A percentile compares a stretch with the other conserved stretches of the same genome.
Conservation (phyloP, 805 yeast genomes). For the Sugiyamaella mastotermitis region DNA sequence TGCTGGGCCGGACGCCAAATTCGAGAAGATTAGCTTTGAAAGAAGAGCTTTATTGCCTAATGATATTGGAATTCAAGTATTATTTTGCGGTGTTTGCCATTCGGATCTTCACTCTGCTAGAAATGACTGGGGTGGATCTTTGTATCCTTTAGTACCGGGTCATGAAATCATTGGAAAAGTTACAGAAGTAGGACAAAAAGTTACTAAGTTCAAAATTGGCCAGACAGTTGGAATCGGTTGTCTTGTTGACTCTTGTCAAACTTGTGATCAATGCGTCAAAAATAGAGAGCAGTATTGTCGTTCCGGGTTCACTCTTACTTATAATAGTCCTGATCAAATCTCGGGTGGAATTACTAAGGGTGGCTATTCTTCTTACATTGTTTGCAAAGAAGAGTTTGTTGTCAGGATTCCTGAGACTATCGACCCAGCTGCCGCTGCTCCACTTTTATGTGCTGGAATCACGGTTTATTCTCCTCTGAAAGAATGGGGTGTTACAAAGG, state of each 20-base stretch:
- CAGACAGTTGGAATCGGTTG: slow-evolving; percentile 83
- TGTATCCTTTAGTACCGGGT: slow-evolving; percentile 40
- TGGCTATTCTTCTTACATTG: slow-evolving; percentile 62
- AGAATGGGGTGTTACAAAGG: slow-evolving; percentile 42
- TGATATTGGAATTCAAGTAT: slow-evolving; percentile 29
- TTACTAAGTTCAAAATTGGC: slow-evolving; percentile 45
- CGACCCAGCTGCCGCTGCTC: slow-evolving; percentile 51
- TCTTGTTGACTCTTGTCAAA: slow-evolving; percentile 51
- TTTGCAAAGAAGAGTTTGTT: slow-evolving; percentile 57
- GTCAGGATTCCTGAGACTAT: slow-evolving; percentile 56
- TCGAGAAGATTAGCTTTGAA: neutral
- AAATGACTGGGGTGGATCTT: slow-evolving; percentile 45
- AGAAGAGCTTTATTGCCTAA: neutral
- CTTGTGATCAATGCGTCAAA: slow-evolving; percentile 53
- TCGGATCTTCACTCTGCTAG: slow-evolving; percentile 48
- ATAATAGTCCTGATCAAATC: neutral
- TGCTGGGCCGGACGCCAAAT: neutral
- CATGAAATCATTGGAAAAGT: slow-evolving; percentile 39
- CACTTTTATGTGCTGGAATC: slow-evolving; percentile 72
- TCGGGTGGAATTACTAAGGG: slow-evolving; percentile 55
- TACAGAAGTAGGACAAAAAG: slow-evolving; percentile 53
- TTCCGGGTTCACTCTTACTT: slow-evolving; percentile 30
- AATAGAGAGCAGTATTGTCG: slow-evolving; percentile 41
- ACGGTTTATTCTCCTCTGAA: slow-evolving; percentile 64
- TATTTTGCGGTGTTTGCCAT: slow-evolving; percentile 44